Evolutionary conservation across 2,329 filamentous ascomycete genomes (phyloP).

Genomic region (Paraphoma chrysanthemicola): DNA sequence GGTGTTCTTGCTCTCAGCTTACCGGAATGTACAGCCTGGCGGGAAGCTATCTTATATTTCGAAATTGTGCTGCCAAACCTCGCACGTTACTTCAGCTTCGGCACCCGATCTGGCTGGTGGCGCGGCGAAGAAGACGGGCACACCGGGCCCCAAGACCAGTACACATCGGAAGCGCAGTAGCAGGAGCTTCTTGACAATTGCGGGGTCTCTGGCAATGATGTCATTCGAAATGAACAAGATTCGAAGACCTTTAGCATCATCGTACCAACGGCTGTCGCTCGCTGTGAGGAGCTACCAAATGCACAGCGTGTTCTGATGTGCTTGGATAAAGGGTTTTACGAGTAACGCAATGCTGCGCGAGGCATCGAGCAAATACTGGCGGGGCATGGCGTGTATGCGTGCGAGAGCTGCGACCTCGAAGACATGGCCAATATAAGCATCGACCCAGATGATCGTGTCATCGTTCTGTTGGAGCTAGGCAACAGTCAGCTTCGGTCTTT

Average conservation of each 20-base stretch:
- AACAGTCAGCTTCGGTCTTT: neutral
- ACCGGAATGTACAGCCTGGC: conserved; percentile 35
- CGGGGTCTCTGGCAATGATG: conserved; percentile 39
- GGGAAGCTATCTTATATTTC: conserved; percentile 34
- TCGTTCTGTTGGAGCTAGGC: neutral
- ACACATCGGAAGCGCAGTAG: conserved; percentile 34
- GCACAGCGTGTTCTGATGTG: neutral
- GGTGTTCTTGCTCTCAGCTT: too few species aligned
- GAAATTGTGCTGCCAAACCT: neutral
- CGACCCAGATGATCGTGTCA: neutral
- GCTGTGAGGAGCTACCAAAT: neutral
- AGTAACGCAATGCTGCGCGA: too few species aligned
- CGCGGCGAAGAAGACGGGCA: neutral
- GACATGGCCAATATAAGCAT: too few species aligned
- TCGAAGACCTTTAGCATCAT: neutral
- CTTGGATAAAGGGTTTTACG: neutral
- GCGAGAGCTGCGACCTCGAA: too few species aligned
- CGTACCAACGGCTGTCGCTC: neutral
- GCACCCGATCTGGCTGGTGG: conserved; percentile 26
- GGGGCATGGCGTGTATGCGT: too few species aligned
- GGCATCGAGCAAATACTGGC: too few species aligned
- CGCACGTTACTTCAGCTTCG: conserved; percentile 13
- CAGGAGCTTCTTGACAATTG: conserved; percentile 33
- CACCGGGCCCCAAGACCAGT: conserved; percentile 30
- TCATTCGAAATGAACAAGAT: conserved; percentile 6